Conservation (phyloP, 805 yeast species). For the Lachancea quebecensis region DNA sequence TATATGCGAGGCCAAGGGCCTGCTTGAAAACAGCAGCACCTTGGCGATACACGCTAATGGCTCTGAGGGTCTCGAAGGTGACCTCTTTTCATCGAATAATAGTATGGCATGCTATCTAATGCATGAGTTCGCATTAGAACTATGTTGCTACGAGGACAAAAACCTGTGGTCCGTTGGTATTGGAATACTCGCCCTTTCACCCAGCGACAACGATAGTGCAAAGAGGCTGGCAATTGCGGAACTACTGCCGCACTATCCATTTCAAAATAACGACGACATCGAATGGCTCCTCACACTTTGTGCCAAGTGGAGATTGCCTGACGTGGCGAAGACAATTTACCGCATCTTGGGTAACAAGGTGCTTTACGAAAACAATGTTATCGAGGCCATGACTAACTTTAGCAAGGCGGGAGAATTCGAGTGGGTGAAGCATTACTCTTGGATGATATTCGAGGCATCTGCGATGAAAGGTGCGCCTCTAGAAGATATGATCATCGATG, state of each 20-base stretch:
- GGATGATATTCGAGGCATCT: conserved; percentile 60
- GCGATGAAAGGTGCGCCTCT: conserved; percentile 46
- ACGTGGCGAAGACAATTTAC: conserved; percentile 50
- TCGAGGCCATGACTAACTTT: conserved; percentile 59
- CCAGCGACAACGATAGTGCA: conserved; percentile 35
- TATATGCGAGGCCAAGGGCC: conserved; percentile 57
- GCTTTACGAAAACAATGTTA: conserved; percentile 46
- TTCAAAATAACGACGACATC: conserved; percentile 63
- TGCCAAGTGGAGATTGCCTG: conserved; percentile 55
- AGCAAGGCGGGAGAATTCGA: conserved; percentile 55
- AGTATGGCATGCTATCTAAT: conserved; percentile 42
- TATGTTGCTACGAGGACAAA: conserved; percentile 33
- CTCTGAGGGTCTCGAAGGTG: conserved; percentile 14
- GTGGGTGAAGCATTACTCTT: conserved; percentile 41
- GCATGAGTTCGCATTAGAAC: conserved; percentile 26
- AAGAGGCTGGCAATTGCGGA: conserved; percentile 40
- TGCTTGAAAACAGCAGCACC: conserved; percentile 36
- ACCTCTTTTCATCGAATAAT: conserved; percentile 29
- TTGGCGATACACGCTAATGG: conserved; percentile 19
- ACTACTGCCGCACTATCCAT: conserved; percentile 53
- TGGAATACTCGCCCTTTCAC: conserved; percentile 49
- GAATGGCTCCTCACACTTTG: conserved; percentile 75
- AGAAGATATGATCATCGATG: conserved; percentile 50
- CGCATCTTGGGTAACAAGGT: conserved; percentile 42
- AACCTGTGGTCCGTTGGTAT: conserved; percentile 59